Evolutionary conservation across 139 green algal species (phyloP), one percentile per base, ranked within the genome.

Genomic region (Asterochloris erici): DNA sequence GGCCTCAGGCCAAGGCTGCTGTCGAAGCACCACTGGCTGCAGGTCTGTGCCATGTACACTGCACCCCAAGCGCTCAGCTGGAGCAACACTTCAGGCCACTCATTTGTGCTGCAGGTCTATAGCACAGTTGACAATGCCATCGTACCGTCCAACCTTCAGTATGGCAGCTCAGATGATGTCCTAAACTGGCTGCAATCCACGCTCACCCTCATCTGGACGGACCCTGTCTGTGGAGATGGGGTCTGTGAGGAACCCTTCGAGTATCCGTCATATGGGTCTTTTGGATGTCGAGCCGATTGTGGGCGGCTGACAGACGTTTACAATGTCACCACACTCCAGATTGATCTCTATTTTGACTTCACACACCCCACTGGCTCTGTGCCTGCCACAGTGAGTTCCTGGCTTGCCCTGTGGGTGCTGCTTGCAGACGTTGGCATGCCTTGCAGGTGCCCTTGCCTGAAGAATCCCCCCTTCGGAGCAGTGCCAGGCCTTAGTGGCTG

Each of bases 251-350:
- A 84, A 15, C 94, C 94, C 0, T 95, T 93, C 80, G 94, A 97
- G 82, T 95, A 94, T 85, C 88, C 92, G 0, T 90, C 88, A 0
- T 97, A 95, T 83, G 92, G 92, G 21, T 79, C 88, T 15, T 97
- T 97, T 87, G 94, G 94, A 2, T 97, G 94, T 79, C 86, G 89
- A 29, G 91, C 92, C 6, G 94, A 97, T 79, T 97, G 94, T 84
- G 94, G 94, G 47, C 86, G 90, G 79, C 88, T 95, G 63, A 82
- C 88, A 23, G 88, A 94, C 26, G 82, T 93, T 0, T 90, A 94
- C 78, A 91, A 93, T 73, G 85, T 96, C 0, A 95, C 91, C 13
- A 82, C 71, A 10, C 74, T 94, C 4, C 88, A 93, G 71, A 83
- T 93, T 0, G 90, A 94, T 81, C 73, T 96, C 0, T 90, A 93